phyloP scores from a whole-genome alignment of 2,329 filamentous ascomycete genomes.

The Cadophora gregata region DNA sequence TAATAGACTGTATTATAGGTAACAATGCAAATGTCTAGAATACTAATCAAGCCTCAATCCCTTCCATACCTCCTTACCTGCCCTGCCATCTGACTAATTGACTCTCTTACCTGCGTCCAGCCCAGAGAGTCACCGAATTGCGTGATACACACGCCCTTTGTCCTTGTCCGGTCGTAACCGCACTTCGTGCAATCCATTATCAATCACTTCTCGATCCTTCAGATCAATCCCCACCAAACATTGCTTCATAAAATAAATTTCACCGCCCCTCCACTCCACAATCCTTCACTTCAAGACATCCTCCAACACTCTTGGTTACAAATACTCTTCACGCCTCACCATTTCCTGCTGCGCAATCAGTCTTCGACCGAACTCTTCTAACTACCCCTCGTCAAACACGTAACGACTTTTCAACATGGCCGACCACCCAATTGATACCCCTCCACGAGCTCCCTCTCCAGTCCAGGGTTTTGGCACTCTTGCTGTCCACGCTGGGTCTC shows the following conservation, averaged over 20 bases:
- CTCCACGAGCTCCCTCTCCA: constrained; percentile 74
- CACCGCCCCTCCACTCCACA: not conserved
- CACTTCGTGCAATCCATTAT: constrained; percentile 5
- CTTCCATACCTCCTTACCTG: not conserved
- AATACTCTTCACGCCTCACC: not conserved
- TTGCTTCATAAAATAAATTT: not conserved
- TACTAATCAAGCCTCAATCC: not conserved
- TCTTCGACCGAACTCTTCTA: not conserved
- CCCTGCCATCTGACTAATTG: not conserved
- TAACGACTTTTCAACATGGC: constrained; percentile 33
- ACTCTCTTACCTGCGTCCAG: not conserved
- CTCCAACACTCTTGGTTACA: not conserved
- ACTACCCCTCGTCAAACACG: constrained; percentile 10
- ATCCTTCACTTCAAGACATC: not conserved
- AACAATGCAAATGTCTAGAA: not conserved
- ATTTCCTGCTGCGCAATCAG: not conserved
- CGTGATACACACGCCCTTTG: not conserved
- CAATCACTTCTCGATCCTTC: constrained; percentile 13
- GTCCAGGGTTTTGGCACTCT: constrained; percentile 87
- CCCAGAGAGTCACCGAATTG: not conserved
- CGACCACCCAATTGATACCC: constrained; percentile 70
- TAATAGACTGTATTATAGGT: too few species aligned
- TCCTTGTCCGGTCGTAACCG: not conserved
- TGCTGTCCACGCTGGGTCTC: constrained; percentile 91
- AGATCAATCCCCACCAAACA: not conserved